Conservation (phyloP, 1,139 yeast genomes). For the Debaryomyces fabryi region DNA sequence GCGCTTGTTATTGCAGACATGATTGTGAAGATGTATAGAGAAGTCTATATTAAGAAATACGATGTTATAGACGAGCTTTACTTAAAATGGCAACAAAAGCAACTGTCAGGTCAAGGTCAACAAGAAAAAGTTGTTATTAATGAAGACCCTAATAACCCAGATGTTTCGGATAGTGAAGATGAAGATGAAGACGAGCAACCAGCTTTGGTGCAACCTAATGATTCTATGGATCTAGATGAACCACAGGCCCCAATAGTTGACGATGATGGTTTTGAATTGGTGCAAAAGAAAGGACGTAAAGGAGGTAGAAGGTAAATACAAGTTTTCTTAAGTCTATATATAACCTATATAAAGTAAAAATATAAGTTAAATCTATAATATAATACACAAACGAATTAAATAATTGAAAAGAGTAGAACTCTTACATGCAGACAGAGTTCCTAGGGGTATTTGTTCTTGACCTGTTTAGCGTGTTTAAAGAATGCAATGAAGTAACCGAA, state of each 20-base stretch:
- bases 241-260: constrained; percentile 69
- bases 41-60: constrained; percentile 58
- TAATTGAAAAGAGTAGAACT: constrained; percentile 1
- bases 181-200: constrained; percentile 44
- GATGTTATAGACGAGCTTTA: constrained; percentile 61
- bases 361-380: constrained; percentile 2
- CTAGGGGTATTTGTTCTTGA: constrained; percentile 44
- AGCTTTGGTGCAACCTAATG: constrained; percentile 22
- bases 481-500: constrained; percentile 45
- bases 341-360: neutral
- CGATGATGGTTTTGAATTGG: constrained; percentile 92
- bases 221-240: constrained; percentile 43
- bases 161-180: constrained; percentile 48
- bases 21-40: constrained; percentile 66
- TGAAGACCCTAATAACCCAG: constrained; percentile 65
- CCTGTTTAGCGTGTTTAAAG: constrained; percentile 45
- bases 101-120: constrained; percentile 35
- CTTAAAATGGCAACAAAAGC: constrained; percentile 57
- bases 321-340: neutral
- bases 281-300: constrained; percentile 65
- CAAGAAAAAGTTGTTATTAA: constrained; percentile 40
- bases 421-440: constrained; percentile 38
- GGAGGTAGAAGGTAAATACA: constrained; percentile 16
- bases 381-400: neutral
- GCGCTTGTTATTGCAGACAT: constrained; percentile 73